Base-by-base conservation (phyloP, 2,329 filamentous ascomycete species). In the Fonsecaea monophora region DNA sequence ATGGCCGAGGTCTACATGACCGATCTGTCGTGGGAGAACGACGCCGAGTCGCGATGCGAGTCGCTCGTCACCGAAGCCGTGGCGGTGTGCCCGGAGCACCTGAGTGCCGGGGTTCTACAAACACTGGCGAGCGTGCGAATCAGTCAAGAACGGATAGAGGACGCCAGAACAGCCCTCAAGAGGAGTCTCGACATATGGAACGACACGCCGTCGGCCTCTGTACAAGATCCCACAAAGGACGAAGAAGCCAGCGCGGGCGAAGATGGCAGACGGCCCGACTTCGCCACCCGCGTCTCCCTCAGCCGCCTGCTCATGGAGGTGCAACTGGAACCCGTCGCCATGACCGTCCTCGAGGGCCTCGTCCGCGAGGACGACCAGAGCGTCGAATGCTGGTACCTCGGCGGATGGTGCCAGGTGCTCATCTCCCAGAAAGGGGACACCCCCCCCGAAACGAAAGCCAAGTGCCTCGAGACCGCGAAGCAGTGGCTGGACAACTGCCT, bases 1-100 rank as follows among this genome's bases (percentile, higher is more conserved):
- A 92, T 98, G 68, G 89, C 92, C 6, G 95, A 99, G 81, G 92
- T 99, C 58, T 99, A 97, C 83, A 99, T 99, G 95, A 99, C 95
- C 10, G 95, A 99, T 81, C 82, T 98, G 73, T 95, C 91, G 74
- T 95, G 87, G 77, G 94, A 97, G 79, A 88, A 89, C 60, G 93
- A 97, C 75, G 95, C 94, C 4, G 95, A 99, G 81, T 83, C 86
- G 71, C 87, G 90, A 72, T 99, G 96, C 82, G 94, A 99, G 80
- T 82, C 87, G 4, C 87, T 97, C 66, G 87, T 98, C 70, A 96
- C 94, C 5, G 93, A 99, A 81, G 95, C 95, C 32, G 89, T 95
- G 64, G 82, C 96, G 73, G 87, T 96, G 68, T 91, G 91, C 66
- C 93, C 94, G 3, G 86, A 90, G 63, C 6, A 53, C 9, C 56